Percentiles rank a stretch among this genome's conserved stretches.
These are phyloP conservation scores for Nothophoma quercina DNA, from an alignment of 2,329 filamentous ascomycete genomes.

Conservation along the genomic window DNA sequence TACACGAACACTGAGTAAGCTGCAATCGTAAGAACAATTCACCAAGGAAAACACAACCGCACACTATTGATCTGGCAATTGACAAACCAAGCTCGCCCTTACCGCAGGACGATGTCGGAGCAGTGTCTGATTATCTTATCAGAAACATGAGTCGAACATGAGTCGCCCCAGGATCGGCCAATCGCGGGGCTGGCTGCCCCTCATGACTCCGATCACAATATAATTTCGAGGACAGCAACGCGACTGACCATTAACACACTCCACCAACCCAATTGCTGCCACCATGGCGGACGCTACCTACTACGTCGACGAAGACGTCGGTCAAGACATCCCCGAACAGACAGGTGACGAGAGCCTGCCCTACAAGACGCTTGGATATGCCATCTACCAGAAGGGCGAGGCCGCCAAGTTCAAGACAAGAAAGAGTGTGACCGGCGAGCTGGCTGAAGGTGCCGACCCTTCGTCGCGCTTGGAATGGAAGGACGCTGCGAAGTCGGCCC, in stretches of 20 bases:
- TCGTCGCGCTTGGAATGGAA: constrained; percentile 76
- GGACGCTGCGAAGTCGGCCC: constrained; percentile 79
- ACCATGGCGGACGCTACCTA: constrained; percentile 56
- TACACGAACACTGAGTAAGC: neutral
- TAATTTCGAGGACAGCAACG: constrained; percentile 35
- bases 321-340: constrained; percentile 71
- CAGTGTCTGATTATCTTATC: constrained; percentile 18
- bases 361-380: constrained; percentile 81
- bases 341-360: constrained; percentile 76
- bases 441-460: constrained; percentile 61
- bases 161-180: constrained; percentile 32
- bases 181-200: constrained; percentile 23
- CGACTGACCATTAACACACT: constrained; percentile 25
- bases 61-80: neutral
- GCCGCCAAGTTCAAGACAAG: constrained; percentile 71
- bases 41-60: neutral
- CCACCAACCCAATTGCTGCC: constrained; percentile 37
- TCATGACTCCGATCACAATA: constrained; percentile 35
- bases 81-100: neutral
- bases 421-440: constrained; percentile 56
- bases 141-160: constrained; percentile 28
- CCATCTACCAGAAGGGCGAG: constrained; percentile 74
- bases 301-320: constrained; percentile 83
- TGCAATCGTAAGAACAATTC: neutral
- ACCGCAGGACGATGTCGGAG: constrained; percentile 1